Base-by-base conservation (phyloP, 2,329 filamentous ascomycete species). In the Colletotrichum lini region DNA sequence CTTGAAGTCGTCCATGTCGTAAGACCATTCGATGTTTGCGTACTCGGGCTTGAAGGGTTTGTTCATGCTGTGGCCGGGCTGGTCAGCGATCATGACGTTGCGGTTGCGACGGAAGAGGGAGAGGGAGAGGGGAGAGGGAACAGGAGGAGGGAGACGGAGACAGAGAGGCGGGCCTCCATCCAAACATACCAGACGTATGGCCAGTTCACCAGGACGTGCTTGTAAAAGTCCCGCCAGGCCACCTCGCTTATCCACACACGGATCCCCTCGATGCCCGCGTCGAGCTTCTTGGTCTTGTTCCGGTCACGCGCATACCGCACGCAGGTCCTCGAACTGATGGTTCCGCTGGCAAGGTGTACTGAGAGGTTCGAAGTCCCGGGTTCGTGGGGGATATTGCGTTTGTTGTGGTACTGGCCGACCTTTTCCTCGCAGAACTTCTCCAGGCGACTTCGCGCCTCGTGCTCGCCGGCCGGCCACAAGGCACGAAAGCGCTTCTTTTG, bases 151-250 rank as follows among this genome's bases (percentile, higher is more conserved):
- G 35, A 38, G 35, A 10, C 1, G 8, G 35, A 10, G 35, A 10
- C 9, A 15, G 15, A 9, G 12, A 35, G 15, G 44, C 16, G 35
- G 35, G 57, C 12, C 23, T 5, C 38, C 16, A 38, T 38, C 35
- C 35, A 10, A 35, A 80, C 86, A 77, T 81, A 91, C 90, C 91
- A 94, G 8, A 95, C 85, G 76, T 95, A 95, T 0, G 95, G 95
- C 94, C 94, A 97, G 72, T 95, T 84, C 0, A 91, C 93, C 6
- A 98, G 82, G 3, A 98, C 93, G 78, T 96, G 93, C 77, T 92
- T 94, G 82, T 97, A 97, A 77, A 97, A 97, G 77, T 97, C 94
- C 16, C 94, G 86, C 94, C 94, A 96, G 0, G 93, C 94, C 4
- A 97, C 86, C 80, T 97, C 94, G 64, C 91, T 91, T 73, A 96